These are phyloP conservation scores for Talaromyces funiculosus DNA, from an alignment of 2,329 filamentous ascomycete species.

Conservation along the genomic window DNA sequence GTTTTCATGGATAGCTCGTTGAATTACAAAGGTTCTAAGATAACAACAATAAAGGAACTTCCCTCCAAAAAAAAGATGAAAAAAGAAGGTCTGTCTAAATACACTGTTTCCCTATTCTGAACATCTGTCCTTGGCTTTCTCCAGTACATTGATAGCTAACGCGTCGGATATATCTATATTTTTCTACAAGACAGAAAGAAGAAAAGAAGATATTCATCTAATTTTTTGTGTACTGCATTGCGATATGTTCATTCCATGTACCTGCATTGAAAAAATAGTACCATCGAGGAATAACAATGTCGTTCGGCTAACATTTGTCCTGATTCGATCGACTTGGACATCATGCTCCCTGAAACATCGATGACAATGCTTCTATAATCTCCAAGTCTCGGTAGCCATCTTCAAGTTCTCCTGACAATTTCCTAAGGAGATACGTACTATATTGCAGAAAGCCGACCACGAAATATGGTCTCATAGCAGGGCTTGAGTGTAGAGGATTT, in stretches of 20 bases:
- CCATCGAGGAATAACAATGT: neutral
- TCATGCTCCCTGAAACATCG: neutral
- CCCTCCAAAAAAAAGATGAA: neutral
- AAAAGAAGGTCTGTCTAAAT: neutral
- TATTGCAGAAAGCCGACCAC: neutral
- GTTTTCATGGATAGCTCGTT: neutral
- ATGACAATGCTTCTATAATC: neutral
- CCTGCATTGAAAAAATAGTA: neutral
- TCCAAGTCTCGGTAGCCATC: neutral
- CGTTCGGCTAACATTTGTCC: neutral
- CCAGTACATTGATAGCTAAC: neutral
- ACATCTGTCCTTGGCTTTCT: neutral
- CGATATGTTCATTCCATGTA: neutral
- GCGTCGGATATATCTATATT: too few relatives aligned
- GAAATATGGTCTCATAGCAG: neutral
- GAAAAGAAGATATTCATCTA: too few relatives aligned
- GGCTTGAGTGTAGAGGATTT: neutral
- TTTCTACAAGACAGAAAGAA: too few relatives aligned
- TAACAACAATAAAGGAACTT: too few relatives aligned
- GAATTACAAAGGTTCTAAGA: too few relatives aligned
- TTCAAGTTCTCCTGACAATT: too few relatives aligned
- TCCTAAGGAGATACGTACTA: too few relatives aligned
- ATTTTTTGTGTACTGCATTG: neutral
- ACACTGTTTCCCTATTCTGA: neutral
- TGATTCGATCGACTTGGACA: neutral